These are phyloP conservation scores for Urtica urens DNA, from an alignment of 306 rosid genomes.

Conservation along the genomic window DNA sequence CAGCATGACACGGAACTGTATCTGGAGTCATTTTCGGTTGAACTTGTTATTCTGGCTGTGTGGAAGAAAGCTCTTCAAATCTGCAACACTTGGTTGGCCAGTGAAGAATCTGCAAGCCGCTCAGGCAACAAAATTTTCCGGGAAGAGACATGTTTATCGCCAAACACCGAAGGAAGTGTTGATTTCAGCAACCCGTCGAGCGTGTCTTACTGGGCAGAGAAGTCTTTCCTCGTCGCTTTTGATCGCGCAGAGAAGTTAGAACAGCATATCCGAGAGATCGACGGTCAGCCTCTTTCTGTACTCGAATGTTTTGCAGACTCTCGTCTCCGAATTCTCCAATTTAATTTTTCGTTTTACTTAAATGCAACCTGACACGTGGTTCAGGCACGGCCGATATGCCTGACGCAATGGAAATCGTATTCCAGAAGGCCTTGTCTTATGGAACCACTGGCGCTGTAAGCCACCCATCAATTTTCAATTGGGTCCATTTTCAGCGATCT, in stretches of 20 bases:
- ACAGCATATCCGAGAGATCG: slow-evolving; percentile 38
- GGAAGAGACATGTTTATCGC: slow-evolving; percentile 19
- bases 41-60: slow-evolving; percentile 80
- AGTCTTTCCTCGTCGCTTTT: slow-evolving; percentile 50
- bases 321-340: background rate
- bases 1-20: slow-evolving; percentile 45
- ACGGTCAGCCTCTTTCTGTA: slow-evolving; percentile 35
- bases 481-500: background rate
- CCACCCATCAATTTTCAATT: slow-evolving; percentile 12
- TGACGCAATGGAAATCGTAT: slow-evolving; percentile 71
- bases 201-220: slow-evolving; percentile 57
- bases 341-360: background rate
- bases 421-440: slow-evolving; percentile 30
- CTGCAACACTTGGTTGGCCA: slow-evolving; percentile 44
- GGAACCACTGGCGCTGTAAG: slow-evolving; percentile 77
- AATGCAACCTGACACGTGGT: slow-evolving; percentile 1
- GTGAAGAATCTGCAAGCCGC: slow-evolving; percentile 20
- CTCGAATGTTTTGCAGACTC: background rate
- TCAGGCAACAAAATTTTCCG: slow-evolving; percentile 31
- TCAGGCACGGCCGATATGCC: slow-evolving; percentile 60
- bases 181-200: slow-evolving; percentile 47
- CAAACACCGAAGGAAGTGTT: slow-evolving; percentile 26
- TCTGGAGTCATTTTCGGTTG: slow-evolving; percentile 71
- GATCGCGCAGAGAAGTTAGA: slow-evolving; percentile 65
- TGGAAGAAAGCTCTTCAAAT: slow-evolving; percentile 63